Conservation (phyloP, 2,329 filamentous ascomycete genomes). For the Sclerotinia glacialis region DNA sequence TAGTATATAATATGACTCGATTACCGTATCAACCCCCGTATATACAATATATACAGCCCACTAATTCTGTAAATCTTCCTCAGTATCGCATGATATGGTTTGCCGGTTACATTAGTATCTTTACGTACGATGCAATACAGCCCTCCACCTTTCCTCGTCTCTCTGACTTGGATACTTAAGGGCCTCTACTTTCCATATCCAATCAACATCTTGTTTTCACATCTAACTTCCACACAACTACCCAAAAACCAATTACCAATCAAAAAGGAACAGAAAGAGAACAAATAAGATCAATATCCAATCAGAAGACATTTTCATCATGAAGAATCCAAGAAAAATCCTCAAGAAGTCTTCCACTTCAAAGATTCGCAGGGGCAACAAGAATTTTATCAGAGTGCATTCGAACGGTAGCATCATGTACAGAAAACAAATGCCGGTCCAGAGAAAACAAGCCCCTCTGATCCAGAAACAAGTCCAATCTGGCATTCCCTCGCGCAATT, state of each 20-base stretch:
- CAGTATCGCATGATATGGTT: background rate
- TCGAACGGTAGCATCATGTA: background rate
- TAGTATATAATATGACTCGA: background rate
- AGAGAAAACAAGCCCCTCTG: too few relatives aligned
- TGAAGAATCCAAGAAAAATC: background rate
- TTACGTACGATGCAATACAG: background rate
- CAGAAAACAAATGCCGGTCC: fast-evolving
- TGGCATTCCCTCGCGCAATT: background rate
- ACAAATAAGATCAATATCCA: background rate
- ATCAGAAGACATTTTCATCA: background rate
- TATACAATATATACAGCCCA: too few relatives aligned
- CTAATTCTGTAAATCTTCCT: too few relatives aligned
- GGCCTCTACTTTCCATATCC: too few relatives aligned
- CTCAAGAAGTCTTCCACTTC: background rate
- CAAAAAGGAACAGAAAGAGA: too few relatives aligned
- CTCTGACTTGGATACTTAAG: background rate
- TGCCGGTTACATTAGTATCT: background rate
- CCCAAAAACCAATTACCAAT: background rate
- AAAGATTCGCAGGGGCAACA: background rate
- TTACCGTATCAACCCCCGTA: background rate
- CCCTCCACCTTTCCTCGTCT: too few relatives aligned
- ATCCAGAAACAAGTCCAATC: background rate
- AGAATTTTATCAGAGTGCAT: too few relatives aligned
- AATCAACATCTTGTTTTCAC: background rate
- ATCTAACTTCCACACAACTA: background rate